A percentile compares a stretch with the other conserved stretches of the same genome.
These are phyloP conservation scores for Proliferodiscus dingleyae DNA, from an alignment of 2,329 filamentous ascomycete species.

Conservation along the genomic window DNA sequence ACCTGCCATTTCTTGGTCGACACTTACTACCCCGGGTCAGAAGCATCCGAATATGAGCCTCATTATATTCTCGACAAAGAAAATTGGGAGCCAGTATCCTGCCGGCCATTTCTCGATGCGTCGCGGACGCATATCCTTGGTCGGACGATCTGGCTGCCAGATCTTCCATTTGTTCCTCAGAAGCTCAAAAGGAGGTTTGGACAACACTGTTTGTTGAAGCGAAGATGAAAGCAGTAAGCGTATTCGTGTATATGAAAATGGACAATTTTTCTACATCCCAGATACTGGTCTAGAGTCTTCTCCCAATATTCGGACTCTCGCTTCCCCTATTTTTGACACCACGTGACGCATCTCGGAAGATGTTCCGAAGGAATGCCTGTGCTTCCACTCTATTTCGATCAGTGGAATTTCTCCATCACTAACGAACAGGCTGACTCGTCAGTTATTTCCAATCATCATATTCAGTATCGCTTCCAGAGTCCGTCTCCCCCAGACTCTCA, in stretches of 20 bases:
- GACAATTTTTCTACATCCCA: not conserved
- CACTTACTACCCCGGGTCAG: slow-evolving; percentile 64
- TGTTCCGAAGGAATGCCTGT: not conserved
- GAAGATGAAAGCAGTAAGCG: slow-evolving; percentile 34
- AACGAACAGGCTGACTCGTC: not conserved
- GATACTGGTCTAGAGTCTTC: too few relatives aligned
- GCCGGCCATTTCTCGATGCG: slow-evolving; percentile 76
- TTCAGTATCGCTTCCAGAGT: not conserved
- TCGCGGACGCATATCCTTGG: slow-evolving; percentile 67
- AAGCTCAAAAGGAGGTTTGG: slow-evolving; percentile 75
- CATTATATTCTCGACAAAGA: slow-evolving; percentile 68
- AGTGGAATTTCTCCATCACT: not conserved
- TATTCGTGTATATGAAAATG: not conserved
- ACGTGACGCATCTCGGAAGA: too few relatives aligned
- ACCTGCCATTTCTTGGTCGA: slow-evolving; percentile 84
- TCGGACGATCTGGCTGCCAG: slow-evolving; percentile 77
- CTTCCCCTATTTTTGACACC: too few relatives aligned
- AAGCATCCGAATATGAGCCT: slow-evolving; percentile 66
- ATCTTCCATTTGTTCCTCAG: slow-evolving; percentile 63
- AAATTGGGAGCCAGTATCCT: slow-evolving; percentile 75
- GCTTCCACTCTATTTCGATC: not conserved
- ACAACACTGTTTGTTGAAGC: slow-evolving; percentile 75
- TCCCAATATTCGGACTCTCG: too few relatives aligned
- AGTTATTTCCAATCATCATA: slow-evolving; percentile 3
- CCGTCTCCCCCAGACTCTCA: not conserved